Evolutionary conservation across 345 rosid species (phyloP).

Genomic region (Arabis hirsuta): DNA sequence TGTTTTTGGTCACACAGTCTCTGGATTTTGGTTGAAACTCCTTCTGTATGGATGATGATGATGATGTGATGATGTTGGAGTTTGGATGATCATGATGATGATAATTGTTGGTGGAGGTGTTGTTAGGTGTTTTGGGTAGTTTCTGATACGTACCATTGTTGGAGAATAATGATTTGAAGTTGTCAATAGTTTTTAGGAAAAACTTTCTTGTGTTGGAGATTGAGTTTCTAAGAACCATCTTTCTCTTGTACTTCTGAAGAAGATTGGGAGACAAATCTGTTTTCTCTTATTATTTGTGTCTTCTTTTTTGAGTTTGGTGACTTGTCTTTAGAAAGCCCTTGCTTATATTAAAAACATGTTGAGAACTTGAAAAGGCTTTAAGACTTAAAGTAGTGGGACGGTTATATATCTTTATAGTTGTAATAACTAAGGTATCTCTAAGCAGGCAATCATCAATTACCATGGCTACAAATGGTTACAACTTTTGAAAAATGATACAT

Average conservation of each 20-base stretch:
- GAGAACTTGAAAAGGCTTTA: slow-evolving; percentile 2
- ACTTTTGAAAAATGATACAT: background rate
- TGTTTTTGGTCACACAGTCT: slow-evolving; percentile 24
- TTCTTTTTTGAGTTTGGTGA: slow-evolving; percentile 40
- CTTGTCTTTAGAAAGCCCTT: slow-evolving; percentile 21
- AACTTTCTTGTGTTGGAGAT: slow-evolving; percentile 63
- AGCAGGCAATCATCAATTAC: background rate
- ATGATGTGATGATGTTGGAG: slow-evolving; percentile 27
- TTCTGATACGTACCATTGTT: slow-evolving; percentile 50
- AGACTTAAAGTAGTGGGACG: background rate
- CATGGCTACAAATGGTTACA: background rate
- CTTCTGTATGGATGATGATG: slow-evolving; percentile 20
- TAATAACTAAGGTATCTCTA: background rate
- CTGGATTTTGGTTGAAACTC: slow-evolving; percentile 40
- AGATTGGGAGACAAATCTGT: slow-evolving; percentile 23
- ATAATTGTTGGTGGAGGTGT: slow-evolving; percentile 37
- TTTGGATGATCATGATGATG: slow-evolving; percentile 27
- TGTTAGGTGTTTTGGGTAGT: slow-evolving; percentile 59
- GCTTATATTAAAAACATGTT: slow-evolving; percentile 5
- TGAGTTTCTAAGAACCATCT: slow-evolving; percentile 64
- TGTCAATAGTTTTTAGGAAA: slow-evolving; percentile 58
- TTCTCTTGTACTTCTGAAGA: slow-evolving; percentile 7
- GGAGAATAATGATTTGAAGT: slow-evolving; percentile 62
- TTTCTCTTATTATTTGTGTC: slow-evolving; percentile 13
- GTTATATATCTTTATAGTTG: background rate